Evolutionary conservation across 768 basidiomycete species (phyloP), one percentile per base, ranked within the genome.

Genomic region (Russula sp.): DNA sequence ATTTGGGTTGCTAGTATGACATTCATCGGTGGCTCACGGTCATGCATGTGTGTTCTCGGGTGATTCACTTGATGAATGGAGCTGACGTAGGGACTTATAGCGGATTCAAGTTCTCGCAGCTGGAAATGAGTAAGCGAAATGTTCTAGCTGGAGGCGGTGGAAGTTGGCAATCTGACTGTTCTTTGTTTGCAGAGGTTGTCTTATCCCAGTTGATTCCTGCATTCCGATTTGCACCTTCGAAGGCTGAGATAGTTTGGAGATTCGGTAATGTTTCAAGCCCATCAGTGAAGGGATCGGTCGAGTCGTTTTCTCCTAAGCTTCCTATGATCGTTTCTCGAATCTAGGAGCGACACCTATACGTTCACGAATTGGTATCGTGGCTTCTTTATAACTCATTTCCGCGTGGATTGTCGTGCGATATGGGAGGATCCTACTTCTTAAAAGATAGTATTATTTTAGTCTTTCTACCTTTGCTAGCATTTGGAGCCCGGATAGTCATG

Each of bases 21-120:
- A 3, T 61, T 61, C 27, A 20, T 55, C 13, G 53, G 40, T 32
- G 60, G 60, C 4, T 3, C 35, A n/a, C 52, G 53, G 7, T 20
- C 53, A 14, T 61, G 60, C 60, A 37, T 61, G 60, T 61, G 20
- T 8, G 60, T 61, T n/a, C n/a, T 7, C 6, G 7, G 16, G 6
- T n/a, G 42, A 44, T n/a, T 18, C 18, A 9, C 22, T 6, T 9
- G 14, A 18, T 18, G 32, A 35, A n/a, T n/a, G 6, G 5, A 14
- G 6, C 32, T 55, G 20, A 49, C 9, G 22, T 14, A 22, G 5
- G 10, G 8, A 31, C 8, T 14, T 37, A 7, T 34, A 61, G 60
- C 1, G 60, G 60, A 56, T 56, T 62, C 55, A 57, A 63, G 40
- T 58, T 63, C 35, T 48, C 61, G 7, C 44, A 52, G 27, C 27